Percentiles rank a stretch among this genome's conserved stretches.
Conservation (phyloP, 139 green algal genomes). For the Chlorella sp. region DNA sequence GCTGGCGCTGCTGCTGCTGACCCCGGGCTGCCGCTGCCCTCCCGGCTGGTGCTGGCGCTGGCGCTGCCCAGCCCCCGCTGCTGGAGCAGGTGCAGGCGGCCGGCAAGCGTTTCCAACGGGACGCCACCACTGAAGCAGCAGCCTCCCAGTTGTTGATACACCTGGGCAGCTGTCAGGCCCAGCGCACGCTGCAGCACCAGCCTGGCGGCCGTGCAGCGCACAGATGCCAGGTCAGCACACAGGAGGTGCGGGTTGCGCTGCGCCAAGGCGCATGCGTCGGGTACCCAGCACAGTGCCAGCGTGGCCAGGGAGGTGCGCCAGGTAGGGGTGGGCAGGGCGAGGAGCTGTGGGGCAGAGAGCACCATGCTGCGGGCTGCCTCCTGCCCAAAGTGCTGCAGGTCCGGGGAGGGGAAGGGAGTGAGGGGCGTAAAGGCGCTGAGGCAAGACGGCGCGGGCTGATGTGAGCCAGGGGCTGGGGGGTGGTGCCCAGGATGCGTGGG, state of each 20-base stretch:
- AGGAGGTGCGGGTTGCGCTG: neutral
- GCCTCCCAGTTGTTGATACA: neutral
- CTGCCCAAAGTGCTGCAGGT: neutral
- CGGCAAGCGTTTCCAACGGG: neutral
- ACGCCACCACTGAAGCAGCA: neutral
- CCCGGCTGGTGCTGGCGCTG: neutral
- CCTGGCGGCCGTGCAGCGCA: neutral
- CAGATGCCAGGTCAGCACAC: neutral
- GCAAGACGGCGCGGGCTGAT: neutral
- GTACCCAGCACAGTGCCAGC: neutral
- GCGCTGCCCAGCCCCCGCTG: neutral
- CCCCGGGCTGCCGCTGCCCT: neutral
- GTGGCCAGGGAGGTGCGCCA: neutral
- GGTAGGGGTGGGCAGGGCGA: neutral
- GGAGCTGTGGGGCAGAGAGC: neutral
- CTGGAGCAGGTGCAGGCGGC: neutral
- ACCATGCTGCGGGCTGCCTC: neutral
- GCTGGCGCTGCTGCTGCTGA: neutral
- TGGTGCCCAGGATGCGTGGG: too few relatives aligned
- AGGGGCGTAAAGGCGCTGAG: neutral
- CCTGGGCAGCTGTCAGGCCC: neutral
- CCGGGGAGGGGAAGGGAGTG: neutral
- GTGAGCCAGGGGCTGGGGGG: neutral
- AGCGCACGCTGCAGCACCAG: neutral
- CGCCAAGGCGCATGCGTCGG: neutral